Evolutionary conservation across 495 filamentous ascomycete species (phyloP).

Genomic region (Xylaria curta): DNA sequence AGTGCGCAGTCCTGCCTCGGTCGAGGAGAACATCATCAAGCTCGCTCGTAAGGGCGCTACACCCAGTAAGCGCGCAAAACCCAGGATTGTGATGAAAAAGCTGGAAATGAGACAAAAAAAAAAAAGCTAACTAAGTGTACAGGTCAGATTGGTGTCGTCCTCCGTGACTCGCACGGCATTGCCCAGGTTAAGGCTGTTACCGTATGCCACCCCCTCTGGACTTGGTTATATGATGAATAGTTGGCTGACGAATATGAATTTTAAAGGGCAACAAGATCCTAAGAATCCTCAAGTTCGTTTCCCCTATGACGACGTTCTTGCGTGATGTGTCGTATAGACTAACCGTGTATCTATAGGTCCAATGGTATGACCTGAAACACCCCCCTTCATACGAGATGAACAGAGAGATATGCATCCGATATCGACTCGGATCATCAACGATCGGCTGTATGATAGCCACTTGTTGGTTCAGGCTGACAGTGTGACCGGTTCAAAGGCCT

Average conservation of each 20-base stretch:
- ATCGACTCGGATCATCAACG: slow-evolving; percentile 30
- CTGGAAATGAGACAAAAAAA: not conserved
- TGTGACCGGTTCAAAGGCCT: slow-evolving; percentile 88
- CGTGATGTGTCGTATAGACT: slow-evolving; percentile 26
- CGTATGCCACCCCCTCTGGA: slow-evolving; percentile 60
- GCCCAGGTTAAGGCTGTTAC: slow-evolving; percentile 96
- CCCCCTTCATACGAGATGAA: slow-evolving; percentile 26
- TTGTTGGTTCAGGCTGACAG: slow-evolving; percentile 97
- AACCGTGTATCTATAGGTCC: slow-evolving; percentile 27
- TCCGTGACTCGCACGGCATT: slow-evolving; percentile 96
- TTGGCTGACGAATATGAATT: slow-evolving; percentile 22
- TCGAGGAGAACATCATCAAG: slow-evolving; percentile 99
- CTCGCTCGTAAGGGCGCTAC: slow-evolving; percentile 96
- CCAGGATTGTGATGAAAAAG: not conserved
- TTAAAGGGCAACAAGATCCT: slow-evolving; percentile 92
- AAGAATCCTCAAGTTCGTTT: slow-evolving; percentile 83
- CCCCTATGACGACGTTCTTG: slow-evolving; percentile 39
- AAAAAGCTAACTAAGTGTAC: not conserved
- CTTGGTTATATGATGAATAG: slow-evolving; percentile 8
- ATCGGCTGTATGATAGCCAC: slow-evolving; percentile 64
- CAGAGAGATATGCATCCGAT: slow-evolving; percentile 31
- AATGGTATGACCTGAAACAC: slow-evolving; percentile 68
- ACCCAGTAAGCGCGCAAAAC: slow-evolving; percentile 70
- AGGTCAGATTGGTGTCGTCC: slow-evolving; percentile 82
- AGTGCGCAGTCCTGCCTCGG: slow-evolving; percentile 64